A percentile compares a stretch with the other conserved stretches of the same genome.
These are phyloP conservation scores for Raphanus raphanistrum DNA, from an alignment of 345 rosid species.

Conservation along the genomic window DNA sequence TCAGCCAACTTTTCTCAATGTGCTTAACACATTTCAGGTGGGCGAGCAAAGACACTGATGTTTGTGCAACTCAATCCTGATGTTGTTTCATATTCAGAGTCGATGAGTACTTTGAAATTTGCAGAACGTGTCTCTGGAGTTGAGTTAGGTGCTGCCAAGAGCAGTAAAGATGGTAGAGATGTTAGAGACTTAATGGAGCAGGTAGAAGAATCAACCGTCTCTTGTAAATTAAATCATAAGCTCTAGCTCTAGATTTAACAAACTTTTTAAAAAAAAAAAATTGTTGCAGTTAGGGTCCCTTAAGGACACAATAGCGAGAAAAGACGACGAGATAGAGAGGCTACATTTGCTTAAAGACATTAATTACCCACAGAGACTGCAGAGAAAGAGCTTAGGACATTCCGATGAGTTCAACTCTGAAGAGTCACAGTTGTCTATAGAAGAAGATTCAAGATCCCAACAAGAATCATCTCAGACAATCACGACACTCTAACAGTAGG, in stretches of 20 bases:
- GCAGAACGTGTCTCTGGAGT: slow-evolving; percentile 86
- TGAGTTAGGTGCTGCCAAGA: slow-evolving; percentile 79
- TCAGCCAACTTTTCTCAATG: background rate
- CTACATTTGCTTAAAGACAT: slow-evolving; percentile 69
- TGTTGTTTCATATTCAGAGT: slow-evolving; percentile 66
- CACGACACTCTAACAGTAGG: slow-evolving; percentile 7
- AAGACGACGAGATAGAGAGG: slow-evolving; percentile 84
- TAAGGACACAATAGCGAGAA: slow-evolving; percentile 70
- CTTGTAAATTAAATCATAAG: background rate
- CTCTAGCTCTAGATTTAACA: slow-evolving; percentile 6
- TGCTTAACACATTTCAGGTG: slow-evolving; percentile 52
- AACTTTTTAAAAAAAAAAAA: background rate
- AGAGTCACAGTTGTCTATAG: slow-evolving; percentile 20
- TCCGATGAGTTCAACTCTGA: slow-evolving; percentile 31
- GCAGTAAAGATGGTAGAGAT: slow-evolving; percentile 77
- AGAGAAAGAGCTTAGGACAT: slow-evolving; percentile 29
- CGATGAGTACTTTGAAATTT: slow-evolving; percentile 85
- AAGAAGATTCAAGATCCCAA: slow-evolving; percentile 27
- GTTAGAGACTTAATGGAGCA: slow-evolving; percentile 80
- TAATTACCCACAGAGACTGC: slow-evolving; percentile 40
- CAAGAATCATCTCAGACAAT: slow-evolving; percentile 28
- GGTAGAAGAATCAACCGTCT: slow-evolving; percentile 32
- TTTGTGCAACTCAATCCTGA: slow-evolving; percentile 93
- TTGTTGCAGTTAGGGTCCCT: slow-evolving; percentile 70
- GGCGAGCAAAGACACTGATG: slow-evolving; percentile 85